Base-by-base conservation (phyloP, 352 stramenopile genomes). In the Phytophthora hybrid region DNA sequence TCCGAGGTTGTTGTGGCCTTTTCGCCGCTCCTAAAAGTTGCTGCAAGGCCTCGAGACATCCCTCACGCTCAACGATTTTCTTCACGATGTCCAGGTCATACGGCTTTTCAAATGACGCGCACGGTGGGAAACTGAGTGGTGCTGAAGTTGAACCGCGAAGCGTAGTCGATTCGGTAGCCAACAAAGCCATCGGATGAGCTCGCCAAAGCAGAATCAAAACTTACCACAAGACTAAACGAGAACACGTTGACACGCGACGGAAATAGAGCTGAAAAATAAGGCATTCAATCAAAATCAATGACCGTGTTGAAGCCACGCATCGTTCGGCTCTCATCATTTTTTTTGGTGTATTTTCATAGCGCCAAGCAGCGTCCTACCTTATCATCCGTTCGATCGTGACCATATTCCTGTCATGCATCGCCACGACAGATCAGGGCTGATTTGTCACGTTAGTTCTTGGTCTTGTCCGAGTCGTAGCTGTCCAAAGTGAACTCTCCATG, bases 31-130 rank as follows among this genome's bases (percentile, higher is more conserved):
- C 73, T n/a, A 92, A 64, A 11, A 93, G 60, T 63, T 93, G 86
- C 39, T 88, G 60, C 14, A 96, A 67, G 4, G 89, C 84, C 67
- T 96, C 89, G 46, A 96, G 58, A 55, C 89, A 96, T 14, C 87
- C 87, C 58, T 96, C 89, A 3, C 89, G 85, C 76, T 95, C 89
- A 2, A 94, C 87, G 47, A 95, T 93, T 76, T 86, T 90, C 53
- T 84, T 86, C 57, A 93, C 80, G 56, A 94, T 85, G 16, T 83
- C 81, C 37, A 93, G 59, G 39, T 95, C 85, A 39, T 80, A 63
- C 16, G 71, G 78, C 52, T 78, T 81, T 68, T 78, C 78, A 46
- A 82, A 85, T 32, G 73, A 61, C n/a, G 67, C 57, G 13, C 67
- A 78, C n/a, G 66, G 72, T 46, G 72, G 72, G 6, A 73, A 78